These are phyloP conservation scores for Neolentinus lepideus DNA, from an alignment of 1,284 basidiomycete species.

Conservation along the genomic window DNA sequence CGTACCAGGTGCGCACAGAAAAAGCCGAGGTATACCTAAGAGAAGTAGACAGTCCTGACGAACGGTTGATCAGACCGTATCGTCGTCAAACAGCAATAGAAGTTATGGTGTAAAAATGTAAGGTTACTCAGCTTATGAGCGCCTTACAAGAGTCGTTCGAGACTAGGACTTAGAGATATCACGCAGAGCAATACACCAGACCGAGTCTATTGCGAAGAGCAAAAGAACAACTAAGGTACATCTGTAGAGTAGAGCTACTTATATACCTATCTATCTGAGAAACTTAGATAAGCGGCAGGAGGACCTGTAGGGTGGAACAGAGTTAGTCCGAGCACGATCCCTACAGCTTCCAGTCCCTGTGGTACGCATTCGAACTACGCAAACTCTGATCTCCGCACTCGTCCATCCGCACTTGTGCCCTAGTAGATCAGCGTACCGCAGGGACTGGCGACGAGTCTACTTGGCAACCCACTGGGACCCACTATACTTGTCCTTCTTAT, in stretches of 20 bases:
- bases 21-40: not conserved
- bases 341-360: no score
- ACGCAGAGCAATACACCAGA: not conserved
- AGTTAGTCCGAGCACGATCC: no score
- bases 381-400: no score
- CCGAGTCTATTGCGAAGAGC: not conserved
- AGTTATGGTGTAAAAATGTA: not conserved
- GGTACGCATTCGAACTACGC: no score
- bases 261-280: no score
- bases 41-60: not conserved
- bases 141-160: not conserved
- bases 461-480: no score
- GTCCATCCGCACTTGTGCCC: no score
- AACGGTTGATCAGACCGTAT: not conserved
- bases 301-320: no score
- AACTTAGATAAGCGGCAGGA: no score
- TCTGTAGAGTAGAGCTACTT: not conserved
- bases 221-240: not conserved
- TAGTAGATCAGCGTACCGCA: no score
- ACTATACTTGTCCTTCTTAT: no score
- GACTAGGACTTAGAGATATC: not conserved
- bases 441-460: no score
- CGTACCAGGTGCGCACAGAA: not conserved
- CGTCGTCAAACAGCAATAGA: not conserved
- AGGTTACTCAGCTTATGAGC: not conserved